Conservation (phyloP, 2,329 filamentous ascomycete genomes). For the Meredithiella fracta region DNA sequence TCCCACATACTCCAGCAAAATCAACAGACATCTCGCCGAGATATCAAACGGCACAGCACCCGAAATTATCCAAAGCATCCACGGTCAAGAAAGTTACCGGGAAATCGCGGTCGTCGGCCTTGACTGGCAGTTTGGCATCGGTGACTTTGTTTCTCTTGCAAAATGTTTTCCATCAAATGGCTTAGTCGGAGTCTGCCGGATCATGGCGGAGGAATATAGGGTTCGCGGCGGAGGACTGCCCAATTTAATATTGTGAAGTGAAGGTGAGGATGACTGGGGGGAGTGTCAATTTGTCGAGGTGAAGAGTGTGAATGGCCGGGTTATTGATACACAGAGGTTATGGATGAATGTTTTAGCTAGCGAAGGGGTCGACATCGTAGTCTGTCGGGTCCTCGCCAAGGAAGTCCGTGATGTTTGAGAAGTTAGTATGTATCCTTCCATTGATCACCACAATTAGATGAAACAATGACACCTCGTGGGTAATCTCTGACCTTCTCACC, state of each 20-base stretch:
- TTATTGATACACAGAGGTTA: slow-evolving; percentile 88
- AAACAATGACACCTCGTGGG: too few relatives aligned
- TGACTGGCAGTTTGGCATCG: slow-evolving; percentile 71
- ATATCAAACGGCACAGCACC: slow-evolving; percentile 70
- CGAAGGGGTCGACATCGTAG: slow-evolving; percentile 70
- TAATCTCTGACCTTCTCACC: too few relatives aligned
- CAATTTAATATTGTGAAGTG: slow-evolving; percentile 78
- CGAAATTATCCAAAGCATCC: slow-evolving; percentile 48
- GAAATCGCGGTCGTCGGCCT: slow-evolving; percentile 80
- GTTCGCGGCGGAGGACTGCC: slow-evolving; percentile 68
- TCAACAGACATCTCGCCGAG: slow-evolving; percentile 71
- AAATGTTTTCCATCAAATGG: slow-evolving; percentile 64
- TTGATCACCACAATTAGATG: too few relatives aligned
- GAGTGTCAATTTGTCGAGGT: slow-evolving; percentile 66
- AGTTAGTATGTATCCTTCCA: too few relatives aligned
- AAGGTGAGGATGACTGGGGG: slow-evolving; percentile 18
- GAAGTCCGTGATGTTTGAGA: slow-evolving; percentile 20
- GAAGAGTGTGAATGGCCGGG: slow-evolving; percentile 73
- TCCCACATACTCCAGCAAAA: slow-evolving; percentile 67
- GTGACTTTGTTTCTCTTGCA: slow-evolving; percentile 66
- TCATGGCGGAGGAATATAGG: slow-evolving; percentile 92
- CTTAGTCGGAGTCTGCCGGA: slow-evolving; percentile 72
- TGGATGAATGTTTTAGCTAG: slow-evolving; percentile 90
- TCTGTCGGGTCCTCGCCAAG: slow-evolving; percentile 48
- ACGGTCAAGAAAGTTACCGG: slow-evolving; percentile 49